These are phyloP conservation scores for Puccinia coronata DNA, from an alignment of 1,284 basidiomycete genomes.

Conservation along the genomic window DNA sequence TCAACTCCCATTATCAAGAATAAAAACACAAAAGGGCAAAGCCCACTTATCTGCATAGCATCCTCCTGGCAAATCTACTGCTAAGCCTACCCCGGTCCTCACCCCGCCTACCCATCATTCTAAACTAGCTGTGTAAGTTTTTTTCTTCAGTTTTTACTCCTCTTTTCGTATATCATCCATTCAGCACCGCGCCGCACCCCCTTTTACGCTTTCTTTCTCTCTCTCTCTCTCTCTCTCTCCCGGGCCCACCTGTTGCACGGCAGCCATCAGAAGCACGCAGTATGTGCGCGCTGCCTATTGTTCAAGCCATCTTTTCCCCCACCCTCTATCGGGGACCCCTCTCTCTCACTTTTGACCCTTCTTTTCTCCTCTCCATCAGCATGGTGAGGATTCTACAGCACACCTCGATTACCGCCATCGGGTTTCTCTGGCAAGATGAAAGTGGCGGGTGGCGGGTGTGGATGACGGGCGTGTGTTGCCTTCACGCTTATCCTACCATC, in stretches of 20 bases:
- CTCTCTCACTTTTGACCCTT: too few species aligned
- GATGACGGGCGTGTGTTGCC: too few species aligned
- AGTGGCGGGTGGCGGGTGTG: too few species aligned
- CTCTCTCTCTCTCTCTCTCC: not conserved
- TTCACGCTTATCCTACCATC: too few species aligned
- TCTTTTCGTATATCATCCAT: not conserved
- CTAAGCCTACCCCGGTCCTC: not conserved
- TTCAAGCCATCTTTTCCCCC: not conserved
- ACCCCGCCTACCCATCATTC: not conserved
- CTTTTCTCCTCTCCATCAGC: too few species aligned
- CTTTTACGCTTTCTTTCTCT: not conserved
- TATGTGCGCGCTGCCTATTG: not conserved
- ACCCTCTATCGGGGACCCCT: too few species aligned
- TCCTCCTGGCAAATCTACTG: not conserved
- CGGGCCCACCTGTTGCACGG: not conserved
- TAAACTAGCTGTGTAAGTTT: not conserved
- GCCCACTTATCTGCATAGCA: not conserved
- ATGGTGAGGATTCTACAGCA: too few species aligned
- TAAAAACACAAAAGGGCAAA: not conserved
- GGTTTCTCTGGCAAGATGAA: too few species aligned
- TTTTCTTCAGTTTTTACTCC: not conserved
- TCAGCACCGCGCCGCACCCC: too few species aligned
- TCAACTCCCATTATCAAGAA: not conserved
- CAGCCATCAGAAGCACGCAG: not conserved
- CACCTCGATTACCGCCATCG: too few species aligned